Percentiles rank a stretch among this genome's conserved stretches.
Conservation (phyloP, 2,329 filamentous ascomycete genomes). For the Aspergillaceae sp. region DNA sequence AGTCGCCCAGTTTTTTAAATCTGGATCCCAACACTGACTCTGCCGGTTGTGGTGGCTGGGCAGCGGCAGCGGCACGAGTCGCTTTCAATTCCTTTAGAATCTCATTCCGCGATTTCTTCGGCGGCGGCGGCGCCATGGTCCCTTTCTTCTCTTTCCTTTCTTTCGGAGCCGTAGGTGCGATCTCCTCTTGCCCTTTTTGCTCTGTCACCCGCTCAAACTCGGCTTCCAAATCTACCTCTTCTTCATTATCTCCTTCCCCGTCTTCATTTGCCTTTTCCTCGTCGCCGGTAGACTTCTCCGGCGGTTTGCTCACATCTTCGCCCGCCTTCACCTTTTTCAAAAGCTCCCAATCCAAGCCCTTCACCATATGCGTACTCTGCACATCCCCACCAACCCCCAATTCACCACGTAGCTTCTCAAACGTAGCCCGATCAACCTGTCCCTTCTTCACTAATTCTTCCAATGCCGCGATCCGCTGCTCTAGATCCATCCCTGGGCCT, state of each 20-base stretch:
- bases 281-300: conserved; percentile 11
- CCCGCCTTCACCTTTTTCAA: conserved; percentile 38
- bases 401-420: conserved; percentile 63
- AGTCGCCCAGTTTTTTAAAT: conserved; percentile 46
- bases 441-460: conserved; percentile 75
- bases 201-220: conserved; percentile 43
- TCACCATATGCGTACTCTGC: conserved; percentile 74
- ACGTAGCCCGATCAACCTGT: conserved; percentile 71
- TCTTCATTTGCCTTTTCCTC: conserved; percentile 23
- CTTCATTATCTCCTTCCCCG: conserved; percentile 51
- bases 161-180: conserved; percentile 25
- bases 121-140: conserved; percentile 37
- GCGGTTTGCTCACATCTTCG: conserved; percentile 44
- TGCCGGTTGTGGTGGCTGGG: conserved; percentile 35
- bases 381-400: conserved; percentile 73
- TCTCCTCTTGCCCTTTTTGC: conserved; percentile 25
- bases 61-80: conserved; percentile 34
- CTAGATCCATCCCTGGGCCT: conserved; percentile 37
- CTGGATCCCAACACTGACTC: conserved; percentile 45
- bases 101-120: conserved; percentile 49
- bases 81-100: conserved; percentile 53
- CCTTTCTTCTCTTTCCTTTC: conserved; percentile 46
- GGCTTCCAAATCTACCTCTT: conserved; percentile 51
- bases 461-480: conserved; percentile 63
- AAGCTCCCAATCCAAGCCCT: conserved; percentile 80